A percentile compares a stretch with the other conserved stretches of the same genome.
phyloP scores from a whole-genome alignment of 768 basidiomycete species.

The Chalciporus piperatus region DNA sequence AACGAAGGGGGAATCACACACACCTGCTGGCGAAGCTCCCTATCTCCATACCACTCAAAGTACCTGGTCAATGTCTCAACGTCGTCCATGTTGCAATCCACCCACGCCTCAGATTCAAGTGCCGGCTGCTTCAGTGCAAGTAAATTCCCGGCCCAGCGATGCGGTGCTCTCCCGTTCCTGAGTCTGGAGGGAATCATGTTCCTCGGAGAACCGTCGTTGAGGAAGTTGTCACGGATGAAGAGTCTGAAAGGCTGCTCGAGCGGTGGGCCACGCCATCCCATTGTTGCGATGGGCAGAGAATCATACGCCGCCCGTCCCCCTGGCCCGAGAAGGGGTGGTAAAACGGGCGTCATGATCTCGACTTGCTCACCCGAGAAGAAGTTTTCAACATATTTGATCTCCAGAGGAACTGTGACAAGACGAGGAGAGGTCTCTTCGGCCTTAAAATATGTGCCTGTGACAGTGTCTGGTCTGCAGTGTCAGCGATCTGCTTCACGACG shows the following conservation, averaged over 20 bases:
- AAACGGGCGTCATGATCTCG: neutral
- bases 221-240: constrained; percentile 13
- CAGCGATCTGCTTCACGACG: no score
- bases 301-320: no score
- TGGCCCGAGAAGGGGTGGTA: neutral
- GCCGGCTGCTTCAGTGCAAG: neutral
- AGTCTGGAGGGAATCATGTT: constrained; percentile 2
- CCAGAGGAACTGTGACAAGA: constrained; percentile 10
- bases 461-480: no score
- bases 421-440: constrained; percentile 9
- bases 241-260: constrained; percentile 3
- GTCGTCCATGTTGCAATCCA: neutral
- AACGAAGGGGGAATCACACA: no score
- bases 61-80: neutral
- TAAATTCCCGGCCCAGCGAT: constrained; percentile 1
- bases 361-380: neutral
- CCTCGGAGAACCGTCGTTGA: constrained; percentile 13
- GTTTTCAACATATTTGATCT: neutral
- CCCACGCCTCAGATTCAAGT: neutral
- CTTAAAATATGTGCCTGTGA: neutral
- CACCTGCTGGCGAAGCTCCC: neutral
- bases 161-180: neutral
- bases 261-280: neutral
- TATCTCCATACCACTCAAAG: constrained; percentile 2
- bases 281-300: no score